Evolutionary conservation across 768 basidiomycete species (phyloP), one percentile per base, ranked within the genome.

Genomic region (Cubamyces lactineus): DNA sequence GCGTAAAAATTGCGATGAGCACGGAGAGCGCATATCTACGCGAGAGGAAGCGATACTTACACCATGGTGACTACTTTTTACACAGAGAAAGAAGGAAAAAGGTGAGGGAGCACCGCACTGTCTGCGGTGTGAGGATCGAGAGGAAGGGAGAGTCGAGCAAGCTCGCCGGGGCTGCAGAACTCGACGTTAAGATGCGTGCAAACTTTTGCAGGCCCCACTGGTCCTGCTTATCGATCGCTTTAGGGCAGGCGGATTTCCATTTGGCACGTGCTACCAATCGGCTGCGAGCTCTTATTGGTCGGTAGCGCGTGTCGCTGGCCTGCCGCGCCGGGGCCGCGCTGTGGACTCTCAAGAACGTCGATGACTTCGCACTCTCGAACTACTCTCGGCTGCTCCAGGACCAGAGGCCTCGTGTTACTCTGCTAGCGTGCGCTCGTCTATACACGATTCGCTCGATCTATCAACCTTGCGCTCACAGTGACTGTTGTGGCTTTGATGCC

Each of bases 51-150:
- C 24, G 58, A 43, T 43, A 87, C 91, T 73, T 84, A 93, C 91
- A 93, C 91, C 91, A 93, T 93, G 80, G 72, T 82, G 81, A 75
- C 80, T 85, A 81, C 72, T 68, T 72, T 79, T 78, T 79, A 80
- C 67, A 75, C 69, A 61, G 42, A 61, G 62, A 70, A 62, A 53
- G 41, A 55, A 61, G 69, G 57, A 53, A 70, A 57, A 61, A 68
- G 62, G 49, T 42, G 21, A 56, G 39, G 52, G 52, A 42, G 54
- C 41, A 51, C 57, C 57, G 57, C 57, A 51, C 49, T 30, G 41
- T 43, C 17, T 40, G 57, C 57, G 57, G 57, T 51, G 57, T n/a
- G 28, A 28, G 55, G 48, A 53, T 67, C 63, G 59, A 58, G 59
- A 45, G 55, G 57, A 62, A 52, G 17, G 42, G 49, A 52, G 67